phyloP scores from a whole-genome alignment of 75 land plant species.

The Selaginella moellendorffii region DNA sequence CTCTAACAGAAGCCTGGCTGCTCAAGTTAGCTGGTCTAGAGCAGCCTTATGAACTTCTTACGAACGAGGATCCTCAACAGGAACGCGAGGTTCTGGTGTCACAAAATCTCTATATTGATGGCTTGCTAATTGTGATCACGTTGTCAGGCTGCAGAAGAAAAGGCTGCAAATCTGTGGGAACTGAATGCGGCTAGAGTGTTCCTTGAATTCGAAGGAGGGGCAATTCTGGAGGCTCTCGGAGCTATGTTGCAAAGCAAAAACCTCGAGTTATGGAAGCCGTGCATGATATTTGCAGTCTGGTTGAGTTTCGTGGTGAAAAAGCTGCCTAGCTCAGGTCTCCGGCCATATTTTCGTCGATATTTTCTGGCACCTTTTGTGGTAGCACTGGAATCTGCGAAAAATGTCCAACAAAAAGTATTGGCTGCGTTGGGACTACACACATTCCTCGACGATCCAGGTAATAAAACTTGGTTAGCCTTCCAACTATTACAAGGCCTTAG shows the following conservation, averaged over 20 bases:
- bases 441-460: constrained; percentile 21
- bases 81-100: too few species aligned
- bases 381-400: constrained; percentile 29
- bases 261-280: constrained; percentile 30
- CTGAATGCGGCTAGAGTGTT: constrained; percentile 33
- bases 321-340: constrained; percentile 33
- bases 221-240: constrained; percentile 36
- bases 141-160: constrained; percentile 44
- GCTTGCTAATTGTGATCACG: neutral
- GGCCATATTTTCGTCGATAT: constrained; percentile 17
- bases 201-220: constrained; percentile 36
- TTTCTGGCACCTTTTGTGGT: constrained; percentile 30
- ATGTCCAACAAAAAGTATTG: constrained; percentile 33
- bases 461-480: too few species aligned
- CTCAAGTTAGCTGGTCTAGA: neutral
- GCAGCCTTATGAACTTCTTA: neutral
- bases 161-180: constrained; percentile 31
- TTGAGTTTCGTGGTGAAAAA: constrained; percentile 24
- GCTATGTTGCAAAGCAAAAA: constrained; percentile 35
- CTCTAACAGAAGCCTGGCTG: neutral
- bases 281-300: constrained; percentile 36
- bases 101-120: too few species aligned
- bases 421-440: constrained; percentile 31
- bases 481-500: too few species aligned
- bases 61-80: neutral